These are phyloP conservation scores for Calonectria crousiana DNA, from an alignment of 2,329 filamentous ascomycete genomes.

Conservation along the genomic window DNA sequence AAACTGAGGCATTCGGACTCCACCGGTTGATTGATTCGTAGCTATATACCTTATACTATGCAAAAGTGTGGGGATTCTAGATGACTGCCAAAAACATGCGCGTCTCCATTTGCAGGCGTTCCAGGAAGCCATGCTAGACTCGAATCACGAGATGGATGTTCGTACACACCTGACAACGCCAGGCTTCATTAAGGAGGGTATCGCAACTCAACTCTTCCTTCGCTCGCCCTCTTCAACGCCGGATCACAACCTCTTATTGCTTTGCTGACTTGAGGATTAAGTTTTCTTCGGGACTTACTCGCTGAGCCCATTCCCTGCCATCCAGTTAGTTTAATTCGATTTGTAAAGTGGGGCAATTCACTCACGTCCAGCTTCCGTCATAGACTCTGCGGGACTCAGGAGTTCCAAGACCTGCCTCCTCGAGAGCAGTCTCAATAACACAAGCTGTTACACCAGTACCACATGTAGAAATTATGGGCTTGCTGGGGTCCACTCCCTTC, in stretches of 20 bases:
- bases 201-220: slow-evolving; percentile 42
- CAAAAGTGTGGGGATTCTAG: slow-evolving; percentile 39
- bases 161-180: slow-evolving; percentile 43
- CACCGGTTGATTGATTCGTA: slow-evolving; percentile 39
- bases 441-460: slow-evolving; percentile 96
- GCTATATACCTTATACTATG: slow-evolving; percentile 36
- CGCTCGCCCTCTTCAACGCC: slow-evolving; percentile 31
- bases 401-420: slow-evolving; percentile 80
- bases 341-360: slow-evolving; percentile 44
- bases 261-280: slow-evolving; percentile 69
- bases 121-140: slow-evolving; percentile 36
- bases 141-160: slow-evolving; percentile 42
- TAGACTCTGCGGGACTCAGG: slow-evolving; percentile 81
- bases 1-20: slow-evolving; percentile 23
- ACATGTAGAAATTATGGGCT: slow-evolving; percentile 88
- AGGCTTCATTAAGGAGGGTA: slow-evolving; percentile 48
- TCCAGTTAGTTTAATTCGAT: slow-evolving; percentile 43
- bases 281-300: slow-evolving; percentile 71
- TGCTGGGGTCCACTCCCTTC: slow-evolving; percentile 83
- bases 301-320: slow-evolving; percentile 74
- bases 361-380: slow-evolving; percentile 98
- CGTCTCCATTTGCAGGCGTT: slow-evolving; percentile 29
- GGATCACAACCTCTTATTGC: slow-evolving; percentile 29
- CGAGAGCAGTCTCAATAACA: slow-evolving; percentile 88
- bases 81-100: slow-evolving; percentile 33